phyloP scores from a whole-genome alignment of 192 early-diverging fungal genomes.

The Umbelopsis ramanniana region DNA sequence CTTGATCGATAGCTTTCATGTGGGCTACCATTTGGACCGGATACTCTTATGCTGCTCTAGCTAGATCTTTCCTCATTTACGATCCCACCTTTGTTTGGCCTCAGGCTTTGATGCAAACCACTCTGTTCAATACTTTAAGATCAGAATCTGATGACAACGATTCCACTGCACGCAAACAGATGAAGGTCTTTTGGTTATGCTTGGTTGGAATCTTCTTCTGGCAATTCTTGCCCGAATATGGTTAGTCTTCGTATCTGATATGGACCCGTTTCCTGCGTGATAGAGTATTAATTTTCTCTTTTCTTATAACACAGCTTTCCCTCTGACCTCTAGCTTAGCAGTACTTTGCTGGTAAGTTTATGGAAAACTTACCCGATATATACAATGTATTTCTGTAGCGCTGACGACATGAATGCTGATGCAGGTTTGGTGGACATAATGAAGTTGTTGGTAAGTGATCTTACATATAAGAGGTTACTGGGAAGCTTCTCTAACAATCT shows the following conservation, averaged over 20 bases:
- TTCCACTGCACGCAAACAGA: slow-evolving; percentile 35
- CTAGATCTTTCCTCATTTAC: slow-evolving; percentile 44
- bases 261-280: too few species aligned
- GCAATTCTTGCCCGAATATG: slow-evolving; percentile 46
- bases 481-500: background rate
- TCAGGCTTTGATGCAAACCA: slow-evolving; percentile 45
- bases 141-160: slow-evolving; percentile 32
- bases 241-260: background rate
- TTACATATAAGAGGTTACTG: background rate
- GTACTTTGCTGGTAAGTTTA: slow-evolving; percentile 42
- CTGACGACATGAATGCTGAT: background rate
- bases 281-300: too few species aligned
- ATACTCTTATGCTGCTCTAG: slow-evolving; percentile 29
- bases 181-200: slow-evolving; percentile 41
- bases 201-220: slow-evolving; percentile 46
- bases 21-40: slow-evolving; percentile 46
- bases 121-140: slow-evolving; percentile 41
- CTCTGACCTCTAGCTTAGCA: slow-evolving; percentile 41
- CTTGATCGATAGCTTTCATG: background rate
- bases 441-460: background rate
- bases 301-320: slow-evolving; percentile 27
- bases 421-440: slow-evolving; percentile 7
- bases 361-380: background rate
- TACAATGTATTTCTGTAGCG: background rate
- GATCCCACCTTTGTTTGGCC: slow-evolving; percentile 48